Evolutionary conservation across 257 asterid genomes (phyloP).

Genomic region (Gentiana dahurica): DNA sequence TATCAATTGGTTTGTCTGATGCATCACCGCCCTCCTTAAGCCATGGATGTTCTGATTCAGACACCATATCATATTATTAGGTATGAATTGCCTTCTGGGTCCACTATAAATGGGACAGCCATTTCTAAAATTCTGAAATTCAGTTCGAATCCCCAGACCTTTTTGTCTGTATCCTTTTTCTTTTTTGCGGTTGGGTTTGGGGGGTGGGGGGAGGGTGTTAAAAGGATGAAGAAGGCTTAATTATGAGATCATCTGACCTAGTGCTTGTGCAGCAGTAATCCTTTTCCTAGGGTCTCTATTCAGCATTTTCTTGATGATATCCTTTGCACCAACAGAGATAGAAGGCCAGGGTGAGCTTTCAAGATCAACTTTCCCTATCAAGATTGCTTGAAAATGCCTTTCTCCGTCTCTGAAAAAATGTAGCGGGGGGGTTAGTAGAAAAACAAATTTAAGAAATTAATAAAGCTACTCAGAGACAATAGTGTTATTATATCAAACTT

Average conservation of each 20-base stretch:
- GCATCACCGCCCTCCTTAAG: conserved; percentile 82
- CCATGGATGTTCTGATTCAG: conserved; percentile 85
- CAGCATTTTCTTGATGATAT: conserved; percentile 19
- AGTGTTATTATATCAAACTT: not conserved
- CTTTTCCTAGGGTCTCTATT: conserved; percentile 24
- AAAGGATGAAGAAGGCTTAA: too few relatives aligned
- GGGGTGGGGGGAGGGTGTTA: too few relatives aligned
- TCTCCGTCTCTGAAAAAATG: conserved; percentile 20
- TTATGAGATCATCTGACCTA: conserved; percentile 15
- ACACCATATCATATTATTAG: conserved; percentile 4
- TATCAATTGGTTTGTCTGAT: conserved; percentile 70
- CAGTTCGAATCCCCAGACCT: too few relatives aligned
- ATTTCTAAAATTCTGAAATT: too few relatives aligned
- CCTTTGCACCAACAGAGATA: too few relatives aligned
- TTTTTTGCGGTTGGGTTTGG: too few relatives aligned
- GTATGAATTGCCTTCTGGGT: too few relatives aligned
- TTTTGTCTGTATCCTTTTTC: too few relatives aligned
- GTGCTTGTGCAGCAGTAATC: conserved; percentile 29
- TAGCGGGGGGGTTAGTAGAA: too few relatives aligned
- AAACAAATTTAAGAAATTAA: too few relatives aligned
- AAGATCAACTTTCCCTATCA: conserved; percentile 22
- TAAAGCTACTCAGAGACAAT: too few relatives aligned
- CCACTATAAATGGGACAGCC: too few relatives aligned
- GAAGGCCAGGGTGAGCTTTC: conserved; percentile 36
- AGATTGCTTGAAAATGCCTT: conserved; percentile 25